These are phyloP conservation scores for Candida maltosa DNA, from an alignment of 805 yeast genomes.

Conservation along the genomic window DNA sequence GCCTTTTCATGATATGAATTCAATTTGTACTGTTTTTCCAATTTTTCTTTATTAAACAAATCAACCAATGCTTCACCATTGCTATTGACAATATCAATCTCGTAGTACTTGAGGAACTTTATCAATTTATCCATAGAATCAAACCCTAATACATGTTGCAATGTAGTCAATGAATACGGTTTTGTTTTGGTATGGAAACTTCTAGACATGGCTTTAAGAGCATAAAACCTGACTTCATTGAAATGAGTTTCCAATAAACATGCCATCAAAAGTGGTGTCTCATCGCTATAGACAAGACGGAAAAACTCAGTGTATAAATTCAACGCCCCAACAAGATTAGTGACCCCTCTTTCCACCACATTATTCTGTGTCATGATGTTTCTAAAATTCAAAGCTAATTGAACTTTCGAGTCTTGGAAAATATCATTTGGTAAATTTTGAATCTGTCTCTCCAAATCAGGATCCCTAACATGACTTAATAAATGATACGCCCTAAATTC, in stretches of 20 bases:
- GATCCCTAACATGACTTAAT: constrained; percentile 75
- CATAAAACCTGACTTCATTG: constrained; percentile 73
- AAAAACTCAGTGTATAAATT: constrained; percentile 67
- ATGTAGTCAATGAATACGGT: constrained; percentile 50
- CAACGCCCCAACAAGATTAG: constrained; percentile 49
- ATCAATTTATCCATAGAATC: constrained; percentile 53
- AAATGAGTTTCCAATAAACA: constrained; percentile 78
- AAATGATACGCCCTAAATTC: constrained; percentile 90
- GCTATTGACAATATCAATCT: constrained; percentile 41
- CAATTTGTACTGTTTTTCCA: constrained; percentile 36
- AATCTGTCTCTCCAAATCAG: constrained; percentile 75
- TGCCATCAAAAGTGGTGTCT: constrained; percentile 63
- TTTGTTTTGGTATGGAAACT: constrained; percentile 70
- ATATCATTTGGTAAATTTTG: constrained; percentile 64
- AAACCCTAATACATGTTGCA: constrained; percentile 60
- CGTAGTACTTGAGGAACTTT: constrained; percentile 62
- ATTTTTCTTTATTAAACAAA: constrained; percentile 40
- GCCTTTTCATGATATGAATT: constrained; percentile 37
- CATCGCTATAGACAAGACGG: constrained; percentile 40
- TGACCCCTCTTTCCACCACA: constrained; percentile 50
- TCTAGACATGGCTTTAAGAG: constrained; percentile 62
- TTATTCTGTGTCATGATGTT: constrained; percentile 63
- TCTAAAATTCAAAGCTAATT: constrained; percentile 69
- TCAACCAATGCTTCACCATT: constrained; percentile 30
- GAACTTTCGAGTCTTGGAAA: constrained; percentile 54